Percentiles rank a stretch among this genome's conserved stretches.
These are phyloP conservation scores for Yamadazyma aaseri DNA, from an alignment of 1,139 yeast genomes.

Conservation along the genomic window DNA sequence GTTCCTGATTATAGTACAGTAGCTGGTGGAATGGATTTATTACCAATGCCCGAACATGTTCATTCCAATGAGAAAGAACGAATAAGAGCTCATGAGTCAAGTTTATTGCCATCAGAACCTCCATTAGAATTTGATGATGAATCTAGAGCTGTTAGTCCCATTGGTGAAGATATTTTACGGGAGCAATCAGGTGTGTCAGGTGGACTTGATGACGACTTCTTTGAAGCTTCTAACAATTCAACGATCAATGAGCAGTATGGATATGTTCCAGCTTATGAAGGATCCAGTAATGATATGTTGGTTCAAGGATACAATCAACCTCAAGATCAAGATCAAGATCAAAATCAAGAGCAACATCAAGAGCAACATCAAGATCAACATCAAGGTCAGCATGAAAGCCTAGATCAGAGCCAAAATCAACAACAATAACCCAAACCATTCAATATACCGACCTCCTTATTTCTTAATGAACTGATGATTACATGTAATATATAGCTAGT, in stretches of 20 bases:
- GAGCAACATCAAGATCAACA: not conserved
- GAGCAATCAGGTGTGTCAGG: not conserved
- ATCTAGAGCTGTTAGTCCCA: conserved; percentile 16
- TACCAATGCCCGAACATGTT: conserved; percentile 20
- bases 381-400: not conserved
- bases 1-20: conserved; percentile 29
- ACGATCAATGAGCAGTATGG: conserved; percentile 25
- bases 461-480: too few species aligned
- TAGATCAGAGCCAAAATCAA: too few species aligned
- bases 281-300: conserved; percentile 27
- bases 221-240: conserved; percentile 2
- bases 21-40: conserved; percentile 6
- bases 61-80: conserved; percentile 53
- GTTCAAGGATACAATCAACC: conserved; percentile 10
- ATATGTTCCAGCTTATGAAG: conserved; percentile 40
- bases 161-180: conserved; percentile 6
- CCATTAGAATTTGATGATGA: conserved; percentile 24
- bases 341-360: not conserved
- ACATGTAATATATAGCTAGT: conserved; percentile 6
- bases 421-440: not conserved
- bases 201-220: conserved; percentile 1
- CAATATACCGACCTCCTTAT: too few species aligned
- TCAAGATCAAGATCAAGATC: not conserved
- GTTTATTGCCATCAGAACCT: conserved; percentile 65
- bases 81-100: conserved; percentile 51